Evolutionary conservation across 2,329 filamentous ascomycete species (phyloP).

Genomic region (Sphaceloma murrayae): DNA sequence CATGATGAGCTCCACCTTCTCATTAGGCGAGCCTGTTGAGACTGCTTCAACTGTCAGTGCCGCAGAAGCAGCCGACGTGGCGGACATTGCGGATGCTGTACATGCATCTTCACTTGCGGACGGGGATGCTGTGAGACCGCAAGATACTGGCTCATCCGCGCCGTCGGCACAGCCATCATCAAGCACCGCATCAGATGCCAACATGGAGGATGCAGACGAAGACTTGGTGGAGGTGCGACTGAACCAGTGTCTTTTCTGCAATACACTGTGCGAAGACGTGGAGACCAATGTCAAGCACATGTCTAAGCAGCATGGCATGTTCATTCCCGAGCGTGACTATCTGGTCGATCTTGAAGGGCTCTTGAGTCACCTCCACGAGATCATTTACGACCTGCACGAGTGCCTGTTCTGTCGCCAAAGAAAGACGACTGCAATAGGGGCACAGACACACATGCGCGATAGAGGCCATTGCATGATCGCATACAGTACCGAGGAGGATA

Average conservation of each 20-base stretch:
- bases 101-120: conserved; percentile 52
- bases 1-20: conserved; percentile 83
- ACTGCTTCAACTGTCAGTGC: conserved; percentile 42
- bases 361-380: conserved; percentile 65
- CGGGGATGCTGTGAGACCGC: conserved; percentile 34
- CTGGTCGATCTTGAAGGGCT: conserved; percentile 75
- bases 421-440: conserved; percentile 65
- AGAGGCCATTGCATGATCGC: conserved; percentile 96
- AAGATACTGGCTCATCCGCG: conserved; percentile 13
- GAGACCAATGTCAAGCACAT: conserved; percentile 78
- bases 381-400: conserved; percentile 69
- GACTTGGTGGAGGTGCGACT: conserved; percentile 34
- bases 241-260: conserved; percentile 77
- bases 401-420: conserved; percentile 83
- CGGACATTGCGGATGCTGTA: conserved; percentile 65
- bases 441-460: conserved; percentile 96
- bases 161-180: conserved; percentile 21
- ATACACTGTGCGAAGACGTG: conserved; percentile 66
- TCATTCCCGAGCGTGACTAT: conserved; percentile 82
- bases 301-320: conserved; percentile 88
- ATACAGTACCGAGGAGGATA: conserved; percentile 77
- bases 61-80: conserved; percentile 65
- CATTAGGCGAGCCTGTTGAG: conserved; percentile 67
- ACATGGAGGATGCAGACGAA: conserved; percentile 22
- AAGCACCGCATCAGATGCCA: conserved; percentile 19